A percentile compares a stretch with the other conserved stretches of the same genome.
phyloP scores from a whole-genome alignment of 2,329 filamentous ascomycete genomes.

The Xenoacremonium recifei region DNA sequence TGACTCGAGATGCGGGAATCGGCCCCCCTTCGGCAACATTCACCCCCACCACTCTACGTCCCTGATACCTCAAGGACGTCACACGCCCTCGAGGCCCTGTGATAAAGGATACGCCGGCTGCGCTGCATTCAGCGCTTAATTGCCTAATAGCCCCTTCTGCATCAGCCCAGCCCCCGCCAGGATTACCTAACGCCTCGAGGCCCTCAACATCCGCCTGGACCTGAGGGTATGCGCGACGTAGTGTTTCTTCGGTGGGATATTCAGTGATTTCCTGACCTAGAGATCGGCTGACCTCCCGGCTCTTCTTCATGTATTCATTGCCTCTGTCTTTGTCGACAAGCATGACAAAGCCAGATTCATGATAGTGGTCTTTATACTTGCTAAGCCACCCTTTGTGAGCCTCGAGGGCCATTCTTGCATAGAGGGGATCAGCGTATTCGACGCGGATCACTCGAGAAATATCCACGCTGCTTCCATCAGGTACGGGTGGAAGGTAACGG shows the following conservation, averaged over 20 bases:
- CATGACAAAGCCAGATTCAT: constrained; percentile 33
- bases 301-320: constrained; percentile 5
- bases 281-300: constrained; percentile 3
- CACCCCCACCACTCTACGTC: constrained; percentile 22
- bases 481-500: constrained; percentile 33
- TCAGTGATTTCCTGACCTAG: not conserved
- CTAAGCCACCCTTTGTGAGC: constrained; percentile 25
- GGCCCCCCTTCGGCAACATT: constrained; percentile 33
- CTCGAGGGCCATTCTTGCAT: constrained; percentile 54
- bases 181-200: constrained; percentile 10
- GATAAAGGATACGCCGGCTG: constrained; percentile 29
- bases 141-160: constrained; percentile 26
- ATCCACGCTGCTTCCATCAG: constrained; percentile 40
- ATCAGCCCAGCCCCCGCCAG: constrained; percentile 32
- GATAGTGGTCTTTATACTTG: constrained; percentile 28
- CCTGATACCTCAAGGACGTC: constrained; percentile 16
- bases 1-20: constrained; percentile 55
- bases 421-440: constrained; percentile 65
- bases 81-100: constrained; percentile 29
- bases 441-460: constrained; percentile 39
- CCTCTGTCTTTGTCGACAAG: constrained; percentile 12
- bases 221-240: constrained; percentile 4
- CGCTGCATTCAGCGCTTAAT: constrained; percentile 24
- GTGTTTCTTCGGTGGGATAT: constrained; percentile 1
- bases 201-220: constrained; percentile 6